A percentile compares a stretch with the other conserved stretches of the same genome.
Evolutionary conservation across 805 yeast species (phyloP).

Genomic region (Saccharomycopsis fermentans): DNA sequence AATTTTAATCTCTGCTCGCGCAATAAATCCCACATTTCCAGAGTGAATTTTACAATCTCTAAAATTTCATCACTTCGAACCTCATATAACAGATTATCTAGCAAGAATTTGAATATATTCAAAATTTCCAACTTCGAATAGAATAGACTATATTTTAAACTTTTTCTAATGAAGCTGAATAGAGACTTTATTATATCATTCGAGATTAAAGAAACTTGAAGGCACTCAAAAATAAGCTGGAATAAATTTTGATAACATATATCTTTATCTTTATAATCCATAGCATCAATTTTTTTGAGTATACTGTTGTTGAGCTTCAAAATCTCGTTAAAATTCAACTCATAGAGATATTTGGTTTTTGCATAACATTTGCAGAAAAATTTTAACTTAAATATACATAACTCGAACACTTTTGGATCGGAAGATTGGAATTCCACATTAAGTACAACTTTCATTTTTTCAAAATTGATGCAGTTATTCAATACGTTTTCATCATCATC

Average conservation of each 20-base stretch:
- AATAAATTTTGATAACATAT: slow-evolving; percentile 18
- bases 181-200: slow-evolving; percentile 16
- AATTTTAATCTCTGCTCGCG: slow-evolving; percentile 50
- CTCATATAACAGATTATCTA: slow-evolving; percentile 8
- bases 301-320: slow-evolving; percentile 1
- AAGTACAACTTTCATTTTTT: slow-evolving; percentile 19
- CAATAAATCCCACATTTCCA: slow-evolving; percentile 48
- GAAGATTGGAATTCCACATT: slow-evolving; percentile 15
- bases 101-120: slow-evolving; percentile 19
- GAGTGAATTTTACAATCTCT: slow-evolving; percentile 28
- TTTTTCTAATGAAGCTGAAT: slow-evolving; percentile 19
- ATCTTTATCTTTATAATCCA: slow-evolving; percentile 4
- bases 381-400: slow-evolving; percentile 21
- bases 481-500: slow-evolving; percentile 15
- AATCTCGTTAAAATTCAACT: slow-evolving; percentile 2
- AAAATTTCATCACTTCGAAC: slow-evolving; percentile 7
- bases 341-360: slow-evolving; percentile 7
- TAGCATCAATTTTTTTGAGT: slow-evolving; percentile 4
- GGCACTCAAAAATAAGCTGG: slow-evolving; percentile 19
- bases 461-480: slow-evolving; percentile 20
- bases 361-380: slow-evolving; percentile 21
- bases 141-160: slow-evolving; percentile 20
- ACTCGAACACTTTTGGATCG: slow-evolving; percentile 20
- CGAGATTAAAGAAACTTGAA: slow-evolving; percentile 15
- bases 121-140: slow-evolving; percentile 21